Percentiles rank a stretch among this genome's conserved stretches.
Evolutionary conservation across 257 asterid species (phyloP).

Genomic region (Penstemon barbatus): DNA sequence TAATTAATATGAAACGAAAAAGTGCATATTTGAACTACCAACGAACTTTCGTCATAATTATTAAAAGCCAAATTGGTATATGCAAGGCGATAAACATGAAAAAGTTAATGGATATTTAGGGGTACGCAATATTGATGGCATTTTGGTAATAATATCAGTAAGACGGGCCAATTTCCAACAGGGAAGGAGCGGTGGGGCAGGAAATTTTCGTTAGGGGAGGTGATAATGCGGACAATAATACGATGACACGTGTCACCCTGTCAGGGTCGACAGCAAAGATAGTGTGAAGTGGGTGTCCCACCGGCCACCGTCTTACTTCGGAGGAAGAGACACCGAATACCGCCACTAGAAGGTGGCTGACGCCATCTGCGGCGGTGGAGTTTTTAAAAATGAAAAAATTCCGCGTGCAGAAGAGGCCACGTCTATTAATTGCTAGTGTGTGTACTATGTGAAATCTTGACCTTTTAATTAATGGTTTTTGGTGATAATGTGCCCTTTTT

Average conservation of each 20-base stretch:
- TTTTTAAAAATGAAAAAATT: background rate
- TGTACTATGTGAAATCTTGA: constrained; percentile 8
- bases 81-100: background rate
- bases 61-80: background rate
- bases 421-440: background rate
- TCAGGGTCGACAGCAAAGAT: too few species aligned
- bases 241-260: constrained; percentile 34
- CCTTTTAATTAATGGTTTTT: background rate
- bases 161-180: background rate
- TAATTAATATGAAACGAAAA: too few species aligned
- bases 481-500: background rate
- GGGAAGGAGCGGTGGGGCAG: background rate
- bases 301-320: constrained; percentile 27
- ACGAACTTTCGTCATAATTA: background rate
- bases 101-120: background rate
- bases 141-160: background rate
- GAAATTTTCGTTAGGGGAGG: background rate
- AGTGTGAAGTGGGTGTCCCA: constrained; percentile 26
- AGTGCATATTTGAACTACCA: too few species aligned
- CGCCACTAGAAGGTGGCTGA: background rate
- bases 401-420: constrained; percentile 16
- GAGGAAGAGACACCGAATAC: constrained; percentile 5
- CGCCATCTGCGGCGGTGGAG: constrained; percentile 7
- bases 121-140: background rate
- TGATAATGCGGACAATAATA: constrained; percentile 26